These are phyloP conservation scores for Candida anutae DNA, from an alignment of 1,139 yeast species.

Conservation along the genomic window DNA sequence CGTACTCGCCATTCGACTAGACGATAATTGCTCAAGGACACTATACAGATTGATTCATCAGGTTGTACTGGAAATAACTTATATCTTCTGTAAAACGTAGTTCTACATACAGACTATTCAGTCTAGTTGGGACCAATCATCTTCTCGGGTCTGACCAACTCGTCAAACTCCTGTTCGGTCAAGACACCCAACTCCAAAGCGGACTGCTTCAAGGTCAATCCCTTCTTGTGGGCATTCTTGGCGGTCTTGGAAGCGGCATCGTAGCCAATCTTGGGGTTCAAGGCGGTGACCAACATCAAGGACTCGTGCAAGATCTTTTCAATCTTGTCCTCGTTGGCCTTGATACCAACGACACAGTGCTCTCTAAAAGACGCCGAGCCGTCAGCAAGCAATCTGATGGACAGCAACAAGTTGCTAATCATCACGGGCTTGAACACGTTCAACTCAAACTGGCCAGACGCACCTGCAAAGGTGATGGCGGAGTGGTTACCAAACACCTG, in stretches of 20 bases:
- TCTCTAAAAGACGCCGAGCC: constrained; percentile 83
- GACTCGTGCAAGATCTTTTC: constrained; percentile 85
- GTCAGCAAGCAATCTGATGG: constrained; percentile 83
- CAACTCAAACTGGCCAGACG: constrained; percentile 96
- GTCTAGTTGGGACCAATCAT: constrained; percentile 92
- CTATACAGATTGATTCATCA: no score
- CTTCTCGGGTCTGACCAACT: constrained; percentile 96
- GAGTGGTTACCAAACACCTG: constrained; percentile 97
- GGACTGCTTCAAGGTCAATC: constrained; percentile 87
- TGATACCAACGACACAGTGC: constrained; percentile 91
- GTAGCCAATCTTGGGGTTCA: constrained; percentile 97
- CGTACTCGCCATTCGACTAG: no score
- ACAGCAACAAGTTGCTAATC: constrained; percentile 82
- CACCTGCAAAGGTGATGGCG: constrained; percentile 94
- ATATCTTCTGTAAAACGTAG: no score
- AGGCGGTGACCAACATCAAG: constrained; percentile 95
- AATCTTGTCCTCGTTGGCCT: constrained; percentile 83
- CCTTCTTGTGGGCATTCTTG: constrained; percentile 97
- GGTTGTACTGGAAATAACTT: no score
- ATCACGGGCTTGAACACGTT: constrained; percentile 96
- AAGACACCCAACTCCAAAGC: constrained; percentile 87
- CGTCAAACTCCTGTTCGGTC: constrained; percentile 77
- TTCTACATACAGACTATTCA: no score
- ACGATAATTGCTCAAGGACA: no score
- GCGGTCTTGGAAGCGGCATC: constrained; percentile 97